Evolutionary conservation across 2,329 filamentous ascomycete species (phyloP), one percentile per base, ranked within the genome.

Genomic region (Biscogniauxia marginata): DNA sequence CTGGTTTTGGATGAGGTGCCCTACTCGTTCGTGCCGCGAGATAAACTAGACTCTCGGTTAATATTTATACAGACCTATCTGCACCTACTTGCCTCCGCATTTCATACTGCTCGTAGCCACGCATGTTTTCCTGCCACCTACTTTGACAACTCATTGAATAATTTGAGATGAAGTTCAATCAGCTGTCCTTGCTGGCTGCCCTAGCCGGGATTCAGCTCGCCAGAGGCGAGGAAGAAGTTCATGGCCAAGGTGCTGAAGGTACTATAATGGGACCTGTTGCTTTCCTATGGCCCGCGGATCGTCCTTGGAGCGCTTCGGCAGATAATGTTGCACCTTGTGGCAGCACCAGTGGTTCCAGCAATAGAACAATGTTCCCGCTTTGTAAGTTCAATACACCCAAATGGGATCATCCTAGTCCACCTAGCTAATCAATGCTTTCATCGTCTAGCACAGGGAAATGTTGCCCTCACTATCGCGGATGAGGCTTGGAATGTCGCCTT

Each of bases 311-410:
- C 43, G 76, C 77, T 39, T 71, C 71, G 3, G 65, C 75, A 24
- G 81, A 84, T 63, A 83, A 83, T 60, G 75, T 65, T 7, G 74
- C 75, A 1, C 81, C 81, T 0, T 84, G 81, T 59, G 81, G 81
- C 48, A 81, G 79, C 46, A 59, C 73, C 5, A 68, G 70, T 7
- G 75, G 75, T 1, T 73, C 76, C 1, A 64, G 63, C 3, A 80
- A 80, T 56, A 72, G 81, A 52, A 83, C 80, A 0, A 62, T 72
- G 0, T 84, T 81, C 58, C 81, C 82, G 23, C 67, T 84, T 4
- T 70, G 79, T 80, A 61, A 61, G 76, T 52, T 11, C 7, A 11
- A 49, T 20, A 5, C 25, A 18, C 4, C 19, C 21, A 20, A 23
- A 30, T 0, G 9, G 34, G 25, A 21, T 46, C n/a, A 24, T 49